phyloP scores from a whole-genome alignment of 1,284 basidiomycete species.

The Amylostereum areolatum region DNA sequence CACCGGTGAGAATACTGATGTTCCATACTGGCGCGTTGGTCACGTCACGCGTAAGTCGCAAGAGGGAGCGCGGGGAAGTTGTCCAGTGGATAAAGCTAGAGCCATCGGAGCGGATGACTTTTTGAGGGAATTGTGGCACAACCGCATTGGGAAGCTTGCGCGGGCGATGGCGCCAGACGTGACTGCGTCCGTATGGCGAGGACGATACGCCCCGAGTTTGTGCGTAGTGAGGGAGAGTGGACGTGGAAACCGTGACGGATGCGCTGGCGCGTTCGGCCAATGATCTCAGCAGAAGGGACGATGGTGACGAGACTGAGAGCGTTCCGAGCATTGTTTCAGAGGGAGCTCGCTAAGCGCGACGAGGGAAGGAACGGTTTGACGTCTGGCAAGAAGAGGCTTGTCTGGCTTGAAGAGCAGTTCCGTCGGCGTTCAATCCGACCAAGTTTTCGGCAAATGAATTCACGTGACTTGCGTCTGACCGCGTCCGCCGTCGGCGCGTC shows the following conservation, averaged over 20 bases:
- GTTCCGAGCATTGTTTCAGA: too few relatives aligned
- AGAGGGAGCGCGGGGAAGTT: constrained; percentile 72
- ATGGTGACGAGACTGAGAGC: too few relatives aligned
- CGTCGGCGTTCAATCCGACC: too few relatives aligned
- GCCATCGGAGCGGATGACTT: constrained; percentile 80
- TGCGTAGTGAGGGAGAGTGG: not conserved
- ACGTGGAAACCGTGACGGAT: not conserved
- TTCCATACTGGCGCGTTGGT: constrained; percentile 85
- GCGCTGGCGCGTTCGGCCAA: not conserved
- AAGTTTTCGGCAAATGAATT: too few relatives aligned
- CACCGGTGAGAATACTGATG: constrained; percentile 35
- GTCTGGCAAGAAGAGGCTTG: too few relatives aligned
- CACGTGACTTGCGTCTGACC: too few relatives aligned
- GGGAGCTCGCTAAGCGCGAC: too few relatives aligned
- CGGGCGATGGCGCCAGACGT: constrained; percentile 65
- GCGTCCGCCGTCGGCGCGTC: too few relatives aligned
- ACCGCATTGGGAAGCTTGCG: constrained; percentile 71
- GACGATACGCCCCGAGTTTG: constrained; percentile 47
- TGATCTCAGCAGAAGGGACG: too few relatives aligned
- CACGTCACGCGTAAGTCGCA: constrained; percentile 76
- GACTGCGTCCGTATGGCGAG: constrained; percentile 72
- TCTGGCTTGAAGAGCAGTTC: too few relatives aligned
- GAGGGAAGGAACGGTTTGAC: too few relatives aligned
- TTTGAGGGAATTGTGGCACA: constrained; percentile 79
- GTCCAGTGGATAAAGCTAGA: constrained; percentile 82